These are phyloP conservation scores for Xylariaceae sp. DNA, from an alignment of 2,329 filamentous ascomycete species.

Conservation along the genomic window DNA sequence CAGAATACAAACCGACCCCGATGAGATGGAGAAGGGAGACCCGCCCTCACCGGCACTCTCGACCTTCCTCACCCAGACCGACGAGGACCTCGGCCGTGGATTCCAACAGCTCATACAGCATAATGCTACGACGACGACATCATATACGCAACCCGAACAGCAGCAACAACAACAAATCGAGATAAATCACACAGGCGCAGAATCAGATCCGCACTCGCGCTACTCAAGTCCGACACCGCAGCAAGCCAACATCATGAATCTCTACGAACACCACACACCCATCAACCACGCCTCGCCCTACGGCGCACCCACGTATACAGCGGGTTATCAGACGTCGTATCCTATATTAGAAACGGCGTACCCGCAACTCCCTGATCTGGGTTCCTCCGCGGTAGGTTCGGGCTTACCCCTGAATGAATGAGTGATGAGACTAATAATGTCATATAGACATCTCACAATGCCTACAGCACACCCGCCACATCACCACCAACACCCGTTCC, in stretches of 20 bases:
- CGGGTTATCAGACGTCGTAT: slow-evolving; percentile 26
- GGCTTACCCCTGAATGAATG: neutral
- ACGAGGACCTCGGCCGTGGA: slow-evolving; percentile 37
- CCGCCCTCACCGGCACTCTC: slow-evolving; percentile 45
- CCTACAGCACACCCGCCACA: slow-evolving; percentile 47
- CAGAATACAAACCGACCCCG: slow-evolving; percentile 9
- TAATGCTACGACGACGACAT: slow-evolving; percentile 31
- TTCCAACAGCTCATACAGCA: slow-evolving; percentile 42
- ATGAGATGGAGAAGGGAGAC: slow-evolving; percentile 29
- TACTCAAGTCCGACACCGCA: slow-evolving; percentile 37
- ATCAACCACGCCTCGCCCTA: slow-evolving; percentile 26
- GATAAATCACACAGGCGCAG: slow-evolving; percentile 26
- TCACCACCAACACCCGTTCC: slow-evolving; percentile 44
- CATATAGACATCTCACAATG: slow-evolving; percentile 30
- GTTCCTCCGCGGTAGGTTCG: slow-evolving; percentile 24
- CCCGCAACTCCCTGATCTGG: slow-evolving; percentile 28
- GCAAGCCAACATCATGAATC: slow-evolving; percentile 24
- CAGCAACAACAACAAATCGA: slow-evolving; percentile 20
- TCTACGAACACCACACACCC: slow-evolving; percentile 27
- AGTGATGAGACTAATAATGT: slow-evolving; percentile 1
- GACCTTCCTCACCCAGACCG: slow-evolving; percentile 30
- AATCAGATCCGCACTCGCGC: slow-evolving; percentile 35
- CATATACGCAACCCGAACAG: slow-evolving; percentile 23
- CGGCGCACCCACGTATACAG: slow-evolving; percentile 21
- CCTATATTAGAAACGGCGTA: slow-evolving; percentile 25